Conservation (phyloP, 148 eudicot genomes). For the Camellia lanceoleosa region DNA sequence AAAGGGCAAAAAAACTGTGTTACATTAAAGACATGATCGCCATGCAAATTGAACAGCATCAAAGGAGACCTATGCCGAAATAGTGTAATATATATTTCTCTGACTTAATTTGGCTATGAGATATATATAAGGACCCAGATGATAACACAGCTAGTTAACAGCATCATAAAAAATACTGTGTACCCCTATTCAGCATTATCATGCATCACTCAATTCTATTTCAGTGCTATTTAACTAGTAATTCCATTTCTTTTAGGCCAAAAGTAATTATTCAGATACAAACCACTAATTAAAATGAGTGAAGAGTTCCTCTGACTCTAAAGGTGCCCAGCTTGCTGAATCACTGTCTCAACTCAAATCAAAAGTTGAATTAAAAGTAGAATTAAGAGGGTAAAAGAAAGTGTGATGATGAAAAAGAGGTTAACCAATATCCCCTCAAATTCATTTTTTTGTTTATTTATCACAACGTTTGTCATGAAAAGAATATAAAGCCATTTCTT, state of each 20-base stretch:
- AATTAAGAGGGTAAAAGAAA: neutral
- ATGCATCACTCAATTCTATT: neutral
- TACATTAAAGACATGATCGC: neutral
- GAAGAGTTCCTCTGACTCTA: neutral
- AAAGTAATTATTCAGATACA: neutral
- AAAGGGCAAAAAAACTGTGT: neutral
- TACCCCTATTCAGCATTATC: neutral
- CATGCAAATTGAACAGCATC: neutral
- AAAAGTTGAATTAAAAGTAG: neutral
- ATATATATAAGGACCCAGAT: neutral
- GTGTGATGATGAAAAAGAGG: conserved; percentile 2
- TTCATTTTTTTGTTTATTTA: neutral
- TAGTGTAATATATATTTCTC: neutral
- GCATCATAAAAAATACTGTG: neutral
- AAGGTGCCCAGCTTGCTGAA: neutral
- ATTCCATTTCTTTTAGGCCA: neutral
- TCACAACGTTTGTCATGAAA: neutral
- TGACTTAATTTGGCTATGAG: neutral
- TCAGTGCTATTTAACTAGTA: neutral
- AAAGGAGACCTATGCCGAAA: neutral
- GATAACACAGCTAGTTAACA: neutral
- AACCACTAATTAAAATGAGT: neutral
- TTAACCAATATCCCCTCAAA: neutral
- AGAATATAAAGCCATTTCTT: neutral
- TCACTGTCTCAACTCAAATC: neutral